These are phyloP conservation scores for Juglanconis oblonga DNA, from an alignment of 2,329 filamentous ascomycete species.

Conservation along the genomic window DNA sequence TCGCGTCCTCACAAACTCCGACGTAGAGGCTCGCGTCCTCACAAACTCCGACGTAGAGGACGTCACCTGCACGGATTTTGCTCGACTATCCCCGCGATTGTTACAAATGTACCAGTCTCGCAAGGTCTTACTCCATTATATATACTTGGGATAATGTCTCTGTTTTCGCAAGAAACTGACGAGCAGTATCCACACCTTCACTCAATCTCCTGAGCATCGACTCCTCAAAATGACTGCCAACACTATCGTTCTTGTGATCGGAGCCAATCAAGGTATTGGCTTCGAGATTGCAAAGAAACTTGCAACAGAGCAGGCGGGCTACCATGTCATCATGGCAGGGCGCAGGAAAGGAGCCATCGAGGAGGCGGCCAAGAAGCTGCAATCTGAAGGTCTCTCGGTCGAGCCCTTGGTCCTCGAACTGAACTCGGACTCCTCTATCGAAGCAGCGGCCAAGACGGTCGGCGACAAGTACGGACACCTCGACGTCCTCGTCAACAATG, in stretches of 20 bases:
- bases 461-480: conserved; percentile 28
- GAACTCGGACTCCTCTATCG: conserved; percentile 38
- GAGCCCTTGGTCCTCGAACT: conserved; percentile 41
- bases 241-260: conserved; percentile 32
- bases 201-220: background rate
- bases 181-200: background rate
- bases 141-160: too few relatives aligned
- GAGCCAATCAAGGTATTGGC: conserved; percentile 41
- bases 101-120: too few relatives aligned
- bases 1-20: too few relatives aligned
- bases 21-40: too few relatives aligned
- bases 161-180: too few relatives aligned
- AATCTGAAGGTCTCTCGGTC: conserved; percentile 26
- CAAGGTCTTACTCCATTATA: background rate
- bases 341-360: conserved; percentile 33
- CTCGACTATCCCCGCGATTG: background rate
- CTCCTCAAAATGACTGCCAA: conserved; percentile 8
- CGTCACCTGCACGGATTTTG: background rate
- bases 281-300: conserved; percentile 39
- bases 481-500: conserved; percentile 33
- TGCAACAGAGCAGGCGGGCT: conserved; percentile 31
- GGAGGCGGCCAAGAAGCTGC: conserved; percentile 30
- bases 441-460: conserved; percentile 30
- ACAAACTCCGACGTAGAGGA: background rate
- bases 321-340: conserved; percentile 37